These are phyloP conservation scores for Hypoxylon perforatum DNA, from an alignment of 495 filamentous ascomycete species.

Conservation along the genomic window DNA sequence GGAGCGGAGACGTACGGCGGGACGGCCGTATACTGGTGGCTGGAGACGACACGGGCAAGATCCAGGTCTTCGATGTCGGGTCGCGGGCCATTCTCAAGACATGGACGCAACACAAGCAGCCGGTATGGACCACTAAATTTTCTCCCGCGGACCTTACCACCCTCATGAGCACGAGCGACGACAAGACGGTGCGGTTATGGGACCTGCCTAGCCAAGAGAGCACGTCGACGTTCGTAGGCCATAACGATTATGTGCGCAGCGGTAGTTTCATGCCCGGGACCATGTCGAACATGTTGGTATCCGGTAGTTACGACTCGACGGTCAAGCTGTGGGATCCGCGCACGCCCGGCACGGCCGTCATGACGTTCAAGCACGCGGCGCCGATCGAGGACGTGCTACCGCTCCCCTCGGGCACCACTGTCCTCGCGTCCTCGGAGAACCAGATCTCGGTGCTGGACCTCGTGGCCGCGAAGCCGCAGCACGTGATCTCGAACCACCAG, in stretches of 20 bases:
- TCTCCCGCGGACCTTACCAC: slow-evolving; percentile 85
- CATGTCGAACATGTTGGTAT: slow-evolving; percentile 78
- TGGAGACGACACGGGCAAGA: slow-evolving; percentile 87
- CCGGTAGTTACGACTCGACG: slow-evolving; percentile 93
- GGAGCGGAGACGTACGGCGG: slow-evolving; percentile 83
- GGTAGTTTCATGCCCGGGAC: slow-evolving; percentile 87
- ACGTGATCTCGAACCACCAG: slow-evolving; percentile 91
- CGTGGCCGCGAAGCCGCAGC: slow-evolving; percentile 86
- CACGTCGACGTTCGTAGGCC: slow-evolving; percentile 82
- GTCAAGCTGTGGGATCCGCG: slow-evolving; percentile 94
- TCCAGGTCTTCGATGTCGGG: slow-evolving; percentile 91
- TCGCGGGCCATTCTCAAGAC: slow-evolving; percentile 94
- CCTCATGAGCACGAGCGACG: slow-evolving; percentile 86
- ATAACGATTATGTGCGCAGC: slow-evolving; percentile 89
- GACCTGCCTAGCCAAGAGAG: slow-evolving; percentile 85
- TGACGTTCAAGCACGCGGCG: slow-evolving; percentile 92
- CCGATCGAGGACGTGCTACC: slow-evolving; percentile 88
- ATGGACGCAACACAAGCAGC: slow-evolving; percentile 95
- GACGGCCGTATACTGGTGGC: slow-evolving; percentile 91
- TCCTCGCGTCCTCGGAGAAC: slow-evolving; percentile 86
- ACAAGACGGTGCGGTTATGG: slow-evolving; percentile 92
- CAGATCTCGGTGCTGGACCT: slow-evolving; percentile 94
- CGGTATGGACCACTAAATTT: slow-evolving; percentile 91
- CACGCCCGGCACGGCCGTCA: slow-evolving; percentile 70
- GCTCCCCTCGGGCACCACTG: slow-evolving; percentile 83